phyloP scores from a whole-genome alignment of 2,329 filamentous ascomycete genomes.

The Aspergillus thermomutatus region DNA sequence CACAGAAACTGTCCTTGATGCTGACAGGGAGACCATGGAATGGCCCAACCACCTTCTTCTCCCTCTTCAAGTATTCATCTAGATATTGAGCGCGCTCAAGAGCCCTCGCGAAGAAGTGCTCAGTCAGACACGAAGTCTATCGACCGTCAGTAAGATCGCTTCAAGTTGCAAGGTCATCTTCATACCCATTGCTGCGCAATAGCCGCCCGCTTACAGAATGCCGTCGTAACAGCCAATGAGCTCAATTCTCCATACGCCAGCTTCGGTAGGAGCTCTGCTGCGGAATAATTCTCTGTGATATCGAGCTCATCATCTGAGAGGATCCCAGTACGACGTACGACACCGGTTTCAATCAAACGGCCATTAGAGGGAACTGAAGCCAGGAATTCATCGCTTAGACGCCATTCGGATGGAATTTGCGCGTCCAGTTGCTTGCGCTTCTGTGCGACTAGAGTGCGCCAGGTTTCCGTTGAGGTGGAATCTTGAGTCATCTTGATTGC shows the following conservation, averaged over 20 bases:
- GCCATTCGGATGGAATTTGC: constrained; percentile 35
- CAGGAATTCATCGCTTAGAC: constrained; percentile 13
- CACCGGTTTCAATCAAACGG: constrained; percentile 19
- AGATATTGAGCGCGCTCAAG: constrained; percentile 35
- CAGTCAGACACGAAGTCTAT: constrained; percentile 34
- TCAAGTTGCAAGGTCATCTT: no score
- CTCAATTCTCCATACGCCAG: constrained; percentile 18
- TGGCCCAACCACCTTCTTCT: constrained; percentile 32
- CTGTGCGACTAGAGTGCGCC: constrained; percentile 19
- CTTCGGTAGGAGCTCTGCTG: constrained; percentile 15
- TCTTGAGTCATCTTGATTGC: neutral
- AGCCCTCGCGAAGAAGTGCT: constrained; percentile 36
- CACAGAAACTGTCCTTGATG: constrained; percentile 36
- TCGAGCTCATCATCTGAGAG: constrained; percentile 45
- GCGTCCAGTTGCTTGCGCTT: constrained; percentile 28
- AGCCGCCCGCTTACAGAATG: constrained; percentile 41
- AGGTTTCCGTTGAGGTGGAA: constrained; percentile 4
- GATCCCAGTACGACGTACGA: constrained; percentile 38
- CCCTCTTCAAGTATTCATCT: constrained; percentile 30
- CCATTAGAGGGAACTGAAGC: constrained; percentile 6
- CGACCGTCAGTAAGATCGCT: neutral
- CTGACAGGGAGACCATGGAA: constrained; percentile 32
- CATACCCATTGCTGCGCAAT: constrained; percentile 36
- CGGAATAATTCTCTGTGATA: constrained; percentile 41
- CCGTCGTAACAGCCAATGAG: constrained; percentile 21